Conservation (phyloP, 176 grass and related monocot genomes). For the Poa annua region DNA sequence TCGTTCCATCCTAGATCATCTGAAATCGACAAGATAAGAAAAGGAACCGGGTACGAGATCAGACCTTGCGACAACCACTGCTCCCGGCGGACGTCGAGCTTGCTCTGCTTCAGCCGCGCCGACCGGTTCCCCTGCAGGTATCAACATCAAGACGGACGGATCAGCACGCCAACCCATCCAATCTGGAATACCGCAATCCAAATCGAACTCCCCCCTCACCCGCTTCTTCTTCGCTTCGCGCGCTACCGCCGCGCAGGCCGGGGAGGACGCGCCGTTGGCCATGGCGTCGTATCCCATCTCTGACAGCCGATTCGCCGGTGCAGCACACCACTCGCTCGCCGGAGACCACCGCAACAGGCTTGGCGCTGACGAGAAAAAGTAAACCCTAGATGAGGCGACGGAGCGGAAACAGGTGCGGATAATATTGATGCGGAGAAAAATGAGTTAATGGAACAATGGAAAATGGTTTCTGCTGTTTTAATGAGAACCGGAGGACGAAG, state of each 20-base stretch:
- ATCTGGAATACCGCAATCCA: slow-evolving; percentile 13
- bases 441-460: slow-evolving; percentile 5
- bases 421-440: slow-evolving; percentile 25
- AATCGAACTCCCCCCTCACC: slow-evolving; percentile 50
- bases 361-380: neutral
- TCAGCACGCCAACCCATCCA: slow-evolving; percentile 36
- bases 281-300: slow-evolving; percentile 71
- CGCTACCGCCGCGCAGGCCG: slow-evolving; percentile 40
- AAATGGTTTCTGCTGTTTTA: slow-evolving; percentile 26
- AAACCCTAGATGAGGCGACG: slow-evolving; percentile 48
- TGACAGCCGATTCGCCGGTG: neutral
- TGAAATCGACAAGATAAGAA: slow-evolving; percentile 12
- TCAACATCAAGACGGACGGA: slow-evolving; percentile 25
- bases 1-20: neutral
- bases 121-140: slow-evolving; percentile 66
- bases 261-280: slow-evolving; percentile 47
- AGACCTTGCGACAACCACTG: slow-evolving; percentile 96
- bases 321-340: slow-evolving; percentile 1
- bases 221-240: slow-evolving; percentile 83
- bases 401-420: slow-evolving; percentile 23
- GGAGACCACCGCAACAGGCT: neutral
- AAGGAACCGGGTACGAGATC: slow-evolving; percentile 28
- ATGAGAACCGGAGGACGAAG: neutral
- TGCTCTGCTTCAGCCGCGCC: slow-evolving; percentile 93
- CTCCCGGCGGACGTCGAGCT: slow-evolving; percentile 83